Conservation (phyloP, 2,329 filamentous ascomycete species). For the Dothiorella sarmentorum region DNA sequence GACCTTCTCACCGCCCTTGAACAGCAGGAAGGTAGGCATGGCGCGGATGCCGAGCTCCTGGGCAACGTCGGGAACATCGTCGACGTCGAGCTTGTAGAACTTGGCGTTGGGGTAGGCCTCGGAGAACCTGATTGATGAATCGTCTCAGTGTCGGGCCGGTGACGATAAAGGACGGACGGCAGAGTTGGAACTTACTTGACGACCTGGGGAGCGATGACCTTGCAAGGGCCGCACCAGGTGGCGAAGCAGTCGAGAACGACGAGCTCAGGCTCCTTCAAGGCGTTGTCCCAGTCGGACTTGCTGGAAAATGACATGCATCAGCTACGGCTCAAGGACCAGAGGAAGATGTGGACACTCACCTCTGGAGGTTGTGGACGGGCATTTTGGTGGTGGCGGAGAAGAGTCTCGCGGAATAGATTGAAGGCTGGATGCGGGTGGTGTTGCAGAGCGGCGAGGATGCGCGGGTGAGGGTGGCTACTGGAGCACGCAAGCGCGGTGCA, state of each 20-base stretch:
- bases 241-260: constrained; percentile 86
- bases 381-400: constrained; percentile 40
- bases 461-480: constrained; percentile 22
- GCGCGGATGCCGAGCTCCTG: constrained; percentile 76
- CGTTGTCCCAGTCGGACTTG: constrained; percentile 56
- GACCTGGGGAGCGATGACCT: constrained; percentile 76
- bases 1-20: constrained; percentile 73
- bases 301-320: constrained; percentile 37
- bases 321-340: neutral
- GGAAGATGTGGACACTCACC: constrained; percentile 32
- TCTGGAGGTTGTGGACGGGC: constrained; percentile 47
- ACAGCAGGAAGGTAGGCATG: constrained; percentile 89
- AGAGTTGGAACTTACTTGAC: constrained; percentile 53
- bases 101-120: constrained; percentile 57
- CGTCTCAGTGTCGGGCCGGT: constrained; percentile 15
- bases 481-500: constrained; percentile 31
- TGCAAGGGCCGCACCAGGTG: constrained; percentile 93
- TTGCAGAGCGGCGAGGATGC: constrained; percentile 25
- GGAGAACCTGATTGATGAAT: constrained; percentile 50
- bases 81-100: constrained; percentile 92
- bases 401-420: constrained; percentile 36
- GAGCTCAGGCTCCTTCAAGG: constrained; percentile 52
- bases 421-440: constrained; percentile 29
- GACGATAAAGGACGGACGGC: neutral
- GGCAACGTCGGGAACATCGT: constrained; percentile 71